Evolutionary conservation across 768 basidiomycete species (phyloP).

Genomic region (Termitomyces bulborhizus): DNA sequence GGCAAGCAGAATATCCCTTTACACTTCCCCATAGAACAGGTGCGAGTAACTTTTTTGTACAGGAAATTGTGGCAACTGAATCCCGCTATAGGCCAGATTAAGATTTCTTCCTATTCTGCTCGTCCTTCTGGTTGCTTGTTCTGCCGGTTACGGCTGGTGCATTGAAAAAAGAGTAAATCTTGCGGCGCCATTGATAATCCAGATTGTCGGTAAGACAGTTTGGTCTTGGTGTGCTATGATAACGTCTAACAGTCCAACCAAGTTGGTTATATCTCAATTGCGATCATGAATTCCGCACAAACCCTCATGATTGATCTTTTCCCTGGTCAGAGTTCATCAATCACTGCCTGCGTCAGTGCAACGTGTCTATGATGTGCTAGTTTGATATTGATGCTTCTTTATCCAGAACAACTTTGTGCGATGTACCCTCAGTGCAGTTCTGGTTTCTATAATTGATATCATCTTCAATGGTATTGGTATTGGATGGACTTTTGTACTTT

Average conservation of each 20-base stretch:
- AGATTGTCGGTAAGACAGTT: conserved; percentile 22
- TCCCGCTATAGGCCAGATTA: conserved; percentile 35
- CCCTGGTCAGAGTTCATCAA: conserved; percentile 56
- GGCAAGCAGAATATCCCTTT: conserved; percentile 16
- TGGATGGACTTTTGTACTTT: conserved; percentile 66
- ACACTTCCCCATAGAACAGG: conserved; percentile 54
- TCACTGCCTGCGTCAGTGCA: conserved; percentile 63
- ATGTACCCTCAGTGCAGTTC: conserved; percentile 51
- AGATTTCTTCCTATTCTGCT: conserved; percentile 37
- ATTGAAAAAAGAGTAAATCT: conserved; percentile 41
- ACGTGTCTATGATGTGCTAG: not conserved
- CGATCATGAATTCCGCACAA: conserved; percentile 50
- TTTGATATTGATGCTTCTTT: not conserved
- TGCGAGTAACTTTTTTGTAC: conserved; percentile 6
- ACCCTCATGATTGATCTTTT: conserved; percentile 63
- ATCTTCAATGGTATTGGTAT: conserved; percentile 52
- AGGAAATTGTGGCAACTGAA: not conserved
- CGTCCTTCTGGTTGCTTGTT: conserved; percentile 30
- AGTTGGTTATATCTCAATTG: conserved; percentile 46
- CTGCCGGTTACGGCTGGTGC: conserved; percentile 58
- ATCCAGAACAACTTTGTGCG: conserved; percentile 66
- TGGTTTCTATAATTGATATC: conserved; percentile 59
- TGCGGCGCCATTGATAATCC: conserved; percentile 49
- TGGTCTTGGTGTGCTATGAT: not conserved
- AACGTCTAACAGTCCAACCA: not conserved